Evolutionary conservation across 768 basidiomycete species (phyloP).

Genomic region (Sporobolomyces phaffii): DNA sequence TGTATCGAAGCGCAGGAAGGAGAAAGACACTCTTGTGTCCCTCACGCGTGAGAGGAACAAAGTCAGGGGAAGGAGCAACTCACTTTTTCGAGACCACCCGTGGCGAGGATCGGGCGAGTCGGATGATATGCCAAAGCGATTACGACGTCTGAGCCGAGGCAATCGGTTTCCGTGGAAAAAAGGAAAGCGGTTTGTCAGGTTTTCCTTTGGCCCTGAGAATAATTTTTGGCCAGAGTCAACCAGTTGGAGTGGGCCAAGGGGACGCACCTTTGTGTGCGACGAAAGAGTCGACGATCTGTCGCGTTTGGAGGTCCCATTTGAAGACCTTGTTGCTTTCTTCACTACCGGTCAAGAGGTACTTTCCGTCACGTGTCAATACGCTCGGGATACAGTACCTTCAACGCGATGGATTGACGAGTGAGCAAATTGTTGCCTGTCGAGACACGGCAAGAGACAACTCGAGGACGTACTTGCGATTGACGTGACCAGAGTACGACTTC

Average conservation of each 20-base stretch:
- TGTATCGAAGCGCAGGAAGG: too few species aligned
- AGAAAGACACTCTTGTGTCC: too few species aligned
- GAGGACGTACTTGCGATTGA: slow-evolving; percentile 77
- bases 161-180: neutral
- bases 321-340: slow-evolving; percentile 76
- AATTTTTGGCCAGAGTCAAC: too few species aligned
- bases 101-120: slow-evolving; percentile 16
- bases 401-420: neutral
- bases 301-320: slow-evolving; percentile 81
- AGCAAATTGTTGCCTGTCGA: neutral
- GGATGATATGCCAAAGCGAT: slow-evolving; percentile 27
- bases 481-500: slow-evolving; percentile 84
- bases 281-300: slow-evolving; percentile 58
- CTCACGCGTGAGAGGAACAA: too few species aligned
- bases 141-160: slow-evolving; percentile 15
- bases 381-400: slow-evolving; percentile 35
- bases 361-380: slow-evolving; percentile 44
- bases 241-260: too few species aligned
- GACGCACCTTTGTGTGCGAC: slow-evolving; percentile 70
- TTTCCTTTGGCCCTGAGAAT: too few species aligned
- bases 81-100: slow-evolving; percentile 29
- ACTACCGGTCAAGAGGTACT: slow-evolving; percentile 76
- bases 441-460: slow-evolving; percentile 53
- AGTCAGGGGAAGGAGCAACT: too few species aligned
- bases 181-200: too few species aligned